Percentiles rank a stretch among this genome's conserved stretches.
phyloP scores from a whole-genome alignment of 805 yeast genomes.

The Metschnikowia picachoensis region DNA sequence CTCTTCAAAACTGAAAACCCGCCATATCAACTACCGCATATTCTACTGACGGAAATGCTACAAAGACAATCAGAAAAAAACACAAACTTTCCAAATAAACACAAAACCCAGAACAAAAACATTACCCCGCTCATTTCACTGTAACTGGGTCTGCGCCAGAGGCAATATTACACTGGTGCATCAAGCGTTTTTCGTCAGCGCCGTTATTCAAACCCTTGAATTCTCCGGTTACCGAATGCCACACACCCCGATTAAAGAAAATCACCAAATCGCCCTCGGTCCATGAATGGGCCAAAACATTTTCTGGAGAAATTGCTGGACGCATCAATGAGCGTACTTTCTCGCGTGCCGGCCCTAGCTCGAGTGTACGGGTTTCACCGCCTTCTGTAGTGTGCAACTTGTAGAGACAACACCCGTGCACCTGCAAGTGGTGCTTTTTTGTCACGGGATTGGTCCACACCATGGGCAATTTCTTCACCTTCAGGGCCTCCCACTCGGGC shows the following conservation, averaged over 20 bases:
- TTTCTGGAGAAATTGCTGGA: slow-evolving; percentile 73
- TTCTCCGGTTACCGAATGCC: slow-evolving; percentile 92
- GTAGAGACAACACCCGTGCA: slow-evolving; percentile 83
- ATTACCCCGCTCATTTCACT: not conserved
- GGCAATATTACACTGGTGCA: slow-evolving; percentile 94
- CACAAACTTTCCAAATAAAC: too few relatives aligned
- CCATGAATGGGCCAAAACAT: slow-evolving; percentile 83
- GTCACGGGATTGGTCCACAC: slow-evolving; percentile 94
- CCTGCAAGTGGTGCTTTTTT: slow-evolving; percentile 76
- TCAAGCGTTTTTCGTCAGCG: slow-evolving; percentile 71
- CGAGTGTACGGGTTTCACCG: slow-evolving; percentile 40
- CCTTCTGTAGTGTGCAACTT: slow-evolving; percentile 57
- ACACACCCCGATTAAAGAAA: slow-evolving; percentile 84
- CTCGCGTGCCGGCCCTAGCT: slow-evolving; percentile 68
- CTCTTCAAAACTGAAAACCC: too few relatives aligned
- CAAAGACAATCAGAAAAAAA: too few relatives aligned
- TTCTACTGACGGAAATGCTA: too few relatives aligned
- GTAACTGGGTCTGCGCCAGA: slow-evolving; percentile 63
- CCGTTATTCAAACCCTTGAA: slow-evolving; percentile 47
- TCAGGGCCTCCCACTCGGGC: slow-evolving; percentile 80
- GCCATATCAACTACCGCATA: too few relatives aligned
- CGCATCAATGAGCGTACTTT: slow-evolving; percentile 73
- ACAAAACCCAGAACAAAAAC: not conserved
- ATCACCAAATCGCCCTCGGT: slow-evolving; percentile 78
- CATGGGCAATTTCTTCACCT: slow-evolving; percentile 74